A percentile compares a stretch with the other conserved stretches of the same genome.
phyloP scores from a whole-genome alignment of 371 early-diverging fungal species.

The Mortierella sp. region DNA sequence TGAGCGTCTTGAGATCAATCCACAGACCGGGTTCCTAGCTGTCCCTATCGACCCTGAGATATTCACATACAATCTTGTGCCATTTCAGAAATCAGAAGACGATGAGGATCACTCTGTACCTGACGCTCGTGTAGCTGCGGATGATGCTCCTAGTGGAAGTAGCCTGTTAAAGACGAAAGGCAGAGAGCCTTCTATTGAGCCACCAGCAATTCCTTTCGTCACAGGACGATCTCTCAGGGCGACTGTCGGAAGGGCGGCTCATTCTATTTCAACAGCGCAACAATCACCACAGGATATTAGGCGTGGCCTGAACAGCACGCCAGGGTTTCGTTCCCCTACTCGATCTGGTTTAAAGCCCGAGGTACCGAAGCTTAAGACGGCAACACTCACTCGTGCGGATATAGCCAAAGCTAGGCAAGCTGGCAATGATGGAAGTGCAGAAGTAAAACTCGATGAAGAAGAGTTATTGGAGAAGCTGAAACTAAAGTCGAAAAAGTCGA shows the following conservation, averaged over 20 bases:
- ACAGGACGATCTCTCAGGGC: slow-evolving; percentile 16
- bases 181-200: slow-evolving; percentile 4
- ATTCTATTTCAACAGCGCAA: neutral
- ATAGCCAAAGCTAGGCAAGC: slow-evolving; percentile 32
- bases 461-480: slow-evolving; percentile 45
- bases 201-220: slow-evolving; percentile 11
- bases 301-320: slow-evolving; percentile 13
- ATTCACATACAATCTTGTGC: slow-evolving; percentile 61
- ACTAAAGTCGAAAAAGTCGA: slow-evolving; percentile 48
- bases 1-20: slow-evolving; percentile 55
- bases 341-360: slow-evolving; percentile 13
- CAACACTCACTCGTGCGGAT: slow-evolving; percentile 50
- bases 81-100: slow-evolving; percentile 32
- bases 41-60: slow-evolving; percentile 66
- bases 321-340: slow-evolving; percentile 15
- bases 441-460: slow-evolving; percentile 25
- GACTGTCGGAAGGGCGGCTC: slow-evolving; percentile 8
- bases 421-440: slow-evolving; percentile 5
- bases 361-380: slow-evolving; percentile 43
- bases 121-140: neutral
- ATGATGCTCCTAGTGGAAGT: neutral
- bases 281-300: slow-evolving; percentile 8
- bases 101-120: slow-evolving; percentile 7
- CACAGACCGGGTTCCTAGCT: slow-evolving; percentile 62
- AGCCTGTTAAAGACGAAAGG: neutral